Base-by-base conservation (phyloP, 2,329 filamentous ascomycete genomes). In the Cladosporium sp. region DNA sequence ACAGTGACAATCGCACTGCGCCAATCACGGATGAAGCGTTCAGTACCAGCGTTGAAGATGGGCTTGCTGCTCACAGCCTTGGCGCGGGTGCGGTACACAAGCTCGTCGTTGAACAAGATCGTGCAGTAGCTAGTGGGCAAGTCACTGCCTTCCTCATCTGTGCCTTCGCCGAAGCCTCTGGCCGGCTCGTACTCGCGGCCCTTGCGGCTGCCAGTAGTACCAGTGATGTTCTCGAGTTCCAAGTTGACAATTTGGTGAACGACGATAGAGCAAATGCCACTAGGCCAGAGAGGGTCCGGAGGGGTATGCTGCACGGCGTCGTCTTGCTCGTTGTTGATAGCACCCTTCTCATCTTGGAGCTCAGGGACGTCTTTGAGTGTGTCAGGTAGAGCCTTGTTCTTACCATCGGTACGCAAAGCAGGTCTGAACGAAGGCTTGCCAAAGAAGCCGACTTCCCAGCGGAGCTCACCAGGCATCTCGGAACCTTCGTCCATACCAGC, bases 381-480 rank as follows among this genome's bases (percentile, higher is more conserved):
- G 65, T 89, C 84, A 2, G 92, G 92, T 3, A 97, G 83, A 66
- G 85, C 89, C 66, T 88, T 84, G 75, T 97, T 91, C 79, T 92
- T 92, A 51, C 94, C 94, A 74, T 96, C 91, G 0, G 93, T 97
- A 48, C 92, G 86, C 54, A 98, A 83, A 14, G 92, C 92, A 68
- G 89, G 87, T 63, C 94, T 86, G 80, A 97, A 93, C 70, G 93
- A 88, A 0, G 93, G 92, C 80, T 97, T 97, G 71, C 89, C 89
- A 72, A 97, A 98, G 80, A 91, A 98, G 7, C 94, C 95, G 56
- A 98, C 92, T 77, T 97, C 94, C 94, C 94, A 98, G 75, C 96
- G 89, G 46, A 99, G 84, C 74, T 97, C 89, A 30, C 95, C 94
- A 0, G 95, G 95, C 93, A 98, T 98, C 58, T 86, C 86, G 70